Base-by-base conservation (phyloP, 169 alveolate genomes). In the Plasmodium sp. region DNA sequence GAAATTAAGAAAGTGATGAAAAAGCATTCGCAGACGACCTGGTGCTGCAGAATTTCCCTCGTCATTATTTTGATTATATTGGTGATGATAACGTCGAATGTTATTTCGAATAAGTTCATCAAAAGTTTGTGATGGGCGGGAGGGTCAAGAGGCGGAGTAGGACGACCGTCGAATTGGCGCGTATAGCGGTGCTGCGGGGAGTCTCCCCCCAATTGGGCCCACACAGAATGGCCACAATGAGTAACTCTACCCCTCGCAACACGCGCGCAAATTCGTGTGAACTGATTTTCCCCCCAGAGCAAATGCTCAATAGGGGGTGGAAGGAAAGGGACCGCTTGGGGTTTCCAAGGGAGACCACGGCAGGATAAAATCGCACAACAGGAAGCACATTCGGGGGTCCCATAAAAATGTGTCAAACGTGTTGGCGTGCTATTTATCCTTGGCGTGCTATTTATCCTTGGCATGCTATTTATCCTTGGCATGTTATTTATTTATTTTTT, bases 21-120 rank as follows among this genome's bases (percentile, higher is more conserved):
- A 79, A 85, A 85, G 45, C 93, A 85, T 74, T 48, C 93, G 4
- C 86, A 85, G 27, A 58, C 85, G 39, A 85, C 93, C 2, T 85
- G 93, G 93, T 85, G 93, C 7, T 85, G 84, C 45, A 85, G 93
- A 45, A 85, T 85, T 67, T 75, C 93, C 6, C 80, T 85, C 22
- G 85, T 67, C 45, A 51, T 85, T 75, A 85, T 77, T 75, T 77
- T 85, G 1, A 36, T 85, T 51, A 31, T 85, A 18, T 43, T 85
- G 18, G 85, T 85, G 31, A n/a, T 85, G 62, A 2, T 85, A 75
- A 85, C 93, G 10, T 54, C 79, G 27, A 34, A 34, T 48, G 74
- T 85, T 34, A 85, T 85, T 33, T 75, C 85, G n/a, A 85, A 85
- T 79, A 85, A 58, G 33, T 74, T 85, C 16, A 54, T 85, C 16